These are phyloP conservation scores for Ophiocordyceps australis DNA, from an alignment of 2,329 filamentous ascomycete species.

Conservation along the genomic window DNA sequence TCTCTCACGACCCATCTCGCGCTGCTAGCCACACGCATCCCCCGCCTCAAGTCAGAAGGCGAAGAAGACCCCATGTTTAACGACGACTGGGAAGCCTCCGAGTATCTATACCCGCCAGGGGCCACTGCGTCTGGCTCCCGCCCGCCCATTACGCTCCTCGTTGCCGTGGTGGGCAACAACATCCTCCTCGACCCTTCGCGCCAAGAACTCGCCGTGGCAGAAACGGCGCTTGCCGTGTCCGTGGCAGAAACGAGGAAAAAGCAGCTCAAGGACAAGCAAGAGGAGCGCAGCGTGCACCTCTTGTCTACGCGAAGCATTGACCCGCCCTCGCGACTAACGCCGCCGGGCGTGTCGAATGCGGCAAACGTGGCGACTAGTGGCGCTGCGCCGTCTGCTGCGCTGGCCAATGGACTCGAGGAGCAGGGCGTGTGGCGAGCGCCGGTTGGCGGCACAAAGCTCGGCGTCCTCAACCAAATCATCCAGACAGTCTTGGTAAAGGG, in stretches of 20 bases:
- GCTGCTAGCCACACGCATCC: conserved; percentile 71
- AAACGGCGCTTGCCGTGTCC: conserved; percentile 73
- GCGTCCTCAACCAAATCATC: conserved; percentile 55
- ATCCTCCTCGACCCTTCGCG: conserved; percentile 85
- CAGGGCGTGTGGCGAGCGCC: conserved; percentile 78
- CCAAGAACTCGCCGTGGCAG: conserved; percentile 86
- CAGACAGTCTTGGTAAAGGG: conserved; percentile 58
- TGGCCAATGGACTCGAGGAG: conserved; percentile 32
- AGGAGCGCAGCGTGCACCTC: conserved; percentile 32
- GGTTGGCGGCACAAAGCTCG: conserved; percentile 64
- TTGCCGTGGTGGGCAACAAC: conserved; percentile 71
- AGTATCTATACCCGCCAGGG: conserved; percentile 52
- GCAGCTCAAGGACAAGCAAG: conserved; percentile 16
- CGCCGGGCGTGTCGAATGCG: conserved; percentile 49
- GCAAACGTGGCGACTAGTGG: conserved; percentile 38
- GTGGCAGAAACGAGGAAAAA: conserved; percentile 31
- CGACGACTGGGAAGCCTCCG: conserved; percentile 85
- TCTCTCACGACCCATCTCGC: conserved; percentile 89
- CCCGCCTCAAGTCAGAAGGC: conserved; percentile 67
- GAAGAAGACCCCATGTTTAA: conserved; percentile 97
- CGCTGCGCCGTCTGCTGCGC: conserved; percentile 13
- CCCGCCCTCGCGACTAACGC: conserved; percentile 54
- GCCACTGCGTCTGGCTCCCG: conserved; percentile 20
- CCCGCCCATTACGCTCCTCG: conserved; percentile 79
- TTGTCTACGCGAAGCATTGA: conserved; percentile 57